Percentiles rank a stretch among this genome's conserved stretches.
phyloP scores from a whole-genome alignment of 2,329 filamentous ascomycete species.

The Talaromyces atroroseus region DNA sequence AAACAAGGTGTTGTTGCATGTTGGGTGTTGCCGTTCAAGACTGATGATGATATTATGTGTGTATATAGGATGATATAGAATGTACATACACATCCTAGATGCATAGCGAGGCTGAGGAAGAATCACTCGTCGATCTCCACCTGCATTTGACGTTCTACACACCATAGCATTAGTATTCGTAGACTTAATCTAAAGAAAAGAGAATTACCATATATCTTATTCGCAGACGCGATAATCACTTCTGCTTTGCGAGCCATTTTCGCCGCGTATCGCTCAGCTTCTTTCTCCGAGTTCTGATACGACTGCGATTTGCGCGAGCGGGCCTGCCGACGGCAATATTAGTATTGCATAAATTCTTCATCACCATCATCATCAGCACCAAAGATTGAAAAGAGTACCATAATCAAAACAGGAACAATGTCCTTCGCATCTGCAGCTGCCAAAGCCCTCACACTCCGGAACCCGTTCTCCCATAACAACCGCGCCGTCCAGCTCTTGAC shows the following conservation, averaged over 20 bases:
- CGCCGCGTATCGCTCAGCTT: slow-evolving; percentile 56
- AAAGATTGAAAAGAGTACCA: slow-evolving; percentile 41
- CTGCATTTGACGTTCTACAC: slow-evolving; percentile 33
- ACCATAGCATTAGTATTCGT: slow-evolving; percentile 1
- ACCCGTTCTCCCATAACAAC: slow-evolving; percentile 72
- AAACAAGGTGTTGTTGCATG: not conserved
- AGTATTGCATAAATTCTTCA: slow-evolving; percentile 11
- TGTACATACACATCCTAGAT: not conserved
- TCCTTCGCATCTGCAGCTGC: slow-evolving; percentile 65
- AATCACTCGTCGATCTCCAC: slow-evolving; percentile 30
- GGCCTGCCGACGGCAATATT: slow-evolving; percentile 42
- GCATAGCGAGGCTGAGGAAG: not conserved
- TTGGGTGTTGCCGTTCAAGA: not conserved
- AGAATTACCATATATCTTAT: slow-evolving; percentile 56
- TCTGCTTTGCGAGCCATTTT: slow-evolving; percentile 63
- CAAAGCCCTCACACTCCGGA: slow-evolving; percentile 61
- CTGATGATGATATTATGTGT: not conserved
- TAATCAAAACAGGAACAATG: slow-evolving; percentile 65
- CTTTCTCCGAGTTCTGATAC: slow-evolving; percentile 49
- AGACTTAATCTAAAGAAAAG: not conserved
- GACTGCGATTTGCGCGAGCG: slow-evolving; percentile 57
- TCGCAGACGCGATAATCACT: slow-evolving; percentile 63
- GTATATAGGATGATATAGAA: not conserved
- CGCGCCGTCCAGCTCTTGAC: slow-evolving; percentile 71
- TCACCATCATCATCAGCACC: not conserved